Evolutionary conservation across 306 rosid genomes (phyloP).

Genomic region (Glycine latifolia): DNA sequence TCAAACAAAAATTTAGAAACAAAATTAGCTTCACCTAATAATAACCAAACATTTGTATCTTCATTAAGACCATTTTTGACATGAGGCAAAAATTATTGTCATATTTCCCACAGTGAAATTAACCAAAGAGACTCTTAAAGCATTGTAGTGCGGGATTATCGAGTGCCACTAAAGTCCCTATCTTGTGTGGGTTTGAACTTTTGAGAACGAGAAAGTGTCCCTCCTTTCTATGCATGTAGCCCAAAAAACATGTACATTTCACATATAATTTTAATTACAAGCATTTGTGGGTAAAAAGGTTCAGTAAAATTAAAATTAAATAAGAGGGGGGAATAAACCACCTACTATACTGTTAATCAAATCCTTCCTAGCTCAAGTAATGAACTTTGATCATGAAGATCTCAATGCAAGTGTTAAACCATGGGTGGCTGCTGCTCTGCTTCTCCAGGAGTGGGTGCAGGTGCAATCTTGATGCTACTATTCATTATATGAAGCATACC

Average conservation of each 20-base stretch:
- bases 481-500: conserved; percentile 29
- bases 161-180: too few species aligned
- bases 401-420: conserved; percentile 21
- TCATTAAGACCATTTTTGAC: too few species aligned
- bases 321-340: neutral
- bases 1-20: too few species aligned
- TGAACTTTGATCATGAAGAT: neutral
- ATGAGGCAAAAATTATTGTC: too few species aligned
- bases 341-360: neutral
- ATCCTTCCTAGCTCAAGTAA: neutral
- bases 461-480: conserved; percentile 51
- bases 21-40: neutral
- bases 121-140: too few species aligned
- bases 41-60: too few species aligned
- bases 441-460: conserved; percentile 45
- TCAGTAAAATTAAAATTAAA: neutral
- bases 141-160: too few species aligned
- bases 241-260: neutral
- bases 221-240: neutral
- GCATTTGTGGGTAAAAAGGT: neutral
- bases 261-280: neutral
- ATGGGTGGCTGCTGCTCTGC: conserved; percentile 32
- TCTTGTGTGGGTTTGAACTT: too few species aligned
- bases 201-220: too few species aligned
- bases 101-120: too few species aligned